Evolutionary conservation across 2,329 filamentous ascomycete genomes (phyloP).

Genomic region (Cadophora sp.): DNA sequence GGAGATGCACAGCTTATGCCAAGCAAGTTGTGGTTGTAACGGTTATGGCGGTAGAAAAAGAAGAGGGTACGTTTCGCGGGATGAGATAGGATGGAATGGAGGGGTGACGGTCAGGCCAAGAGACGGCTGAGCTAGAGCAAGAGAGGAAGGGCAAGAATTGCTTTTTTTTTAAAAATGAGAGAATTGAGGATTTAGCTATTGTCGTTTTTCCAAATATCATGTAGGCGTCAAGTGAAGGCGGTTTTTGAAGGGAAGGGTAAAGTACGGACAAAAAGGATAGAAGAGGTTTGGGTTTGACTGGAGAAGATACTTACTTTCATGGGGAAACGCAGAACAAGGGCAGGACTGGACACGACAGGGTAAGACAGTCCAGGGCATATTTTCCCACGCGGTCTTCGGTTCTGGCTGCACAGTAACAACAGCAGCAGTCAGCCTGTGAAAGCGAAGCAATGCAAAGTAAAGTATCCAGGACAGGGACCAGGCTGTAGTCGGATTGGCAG

Average conservation of each 20-base stretch:
- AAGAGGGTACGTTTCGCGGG: not conserved
- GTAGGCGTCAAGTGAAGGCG: not conserved
- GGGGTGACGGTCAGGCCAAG: not conserved
- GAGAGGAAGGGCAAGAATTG: not conserved
- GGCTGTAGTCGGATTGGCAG: not conserved
- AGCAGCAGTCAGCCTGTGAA: constrained; percentile 2
- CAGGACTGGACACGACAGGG: no score
- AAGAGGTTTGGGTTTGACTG: not conserved
- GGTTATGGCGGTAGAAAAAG: not conserved
- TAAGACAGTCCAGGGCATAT: not conserved
- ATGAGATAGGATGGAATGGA: not conserved
- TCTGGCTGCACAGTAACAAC: not conserved
- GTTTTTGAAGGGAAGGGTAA: not conserved
- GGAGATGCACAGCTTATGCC: constrained; percentile 2
- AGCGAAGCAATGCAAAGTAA: not conserved
- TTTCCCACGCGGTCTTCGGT: not conserved
- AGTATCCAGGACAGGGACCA: not conserved
- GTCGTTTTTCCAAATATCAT: not conserved
- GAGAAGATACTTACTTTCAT: constrained; percentile 3
- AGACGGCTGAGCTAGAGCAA: not conserved
- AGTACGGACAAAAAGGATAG: not conserved
- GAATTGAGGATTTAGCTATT: not conserved
- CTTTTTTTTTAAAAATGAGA: not conserved
- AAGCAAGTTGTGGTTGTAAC: not conserved
- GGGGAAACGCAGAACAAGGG: no score